These are phyloP conservation scores for Fusarium concolor DNA, from an alignment of 2,329 filamentous ascomycete genomes.

Conservation along the genomic window DNA sequence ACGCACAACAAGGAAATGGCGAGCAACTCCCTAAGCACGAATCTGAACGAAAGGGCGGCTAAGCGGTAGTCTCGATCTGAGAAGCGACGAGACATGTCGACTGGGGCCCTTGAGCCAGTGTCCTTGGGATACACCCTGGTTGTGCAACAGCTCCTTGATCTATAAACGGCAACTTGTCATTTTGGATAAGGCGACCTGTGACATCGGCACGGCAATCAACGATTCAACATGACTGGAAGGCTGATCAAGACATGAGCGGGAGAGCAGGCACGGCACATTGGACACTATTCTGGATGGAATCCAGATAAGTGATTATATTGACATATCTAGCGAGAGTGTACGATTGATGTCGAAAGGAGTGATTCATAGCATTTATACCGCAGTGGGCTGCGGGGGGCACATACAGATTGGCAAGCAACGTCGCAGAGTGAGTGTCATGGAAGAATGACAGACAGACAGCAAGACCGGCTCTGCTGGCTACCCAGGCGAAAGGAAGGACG, in stretches of 20 bases:
- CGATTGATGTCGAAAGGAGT: conserved; percentile 37
- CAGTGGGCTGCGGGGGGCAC: conserved; percentile 27
- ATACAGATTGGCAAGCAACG: conserved; percentile 44
- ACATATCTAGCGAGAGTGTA: conserved; percentile 43
- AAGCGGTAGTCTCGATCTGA: conserved; percentile 28
- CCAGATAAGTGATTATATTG: conserved; percentile 29
- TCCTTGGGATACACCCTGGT: conserved; percentile 2
- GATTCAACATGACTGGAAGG: conserved; percentile 18
- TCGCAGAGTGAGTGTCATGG: conserved; percentile 20
- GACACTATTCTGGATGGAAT: conserved; percentile 45
- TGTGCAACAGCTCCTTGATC: conserved; percentile 17
- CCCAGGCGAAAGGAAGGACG: neutral
- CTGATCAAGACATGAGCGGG: conserved; percentile 15
- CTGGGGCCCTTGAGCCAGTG: neutral
- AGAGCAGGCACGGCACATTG: conserved; percentile 31
- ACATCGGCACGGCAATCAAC: conserved; percentile 17
- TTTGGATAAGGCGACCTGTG: conserved; percentile 42
- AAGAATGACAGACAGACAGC: conserved; percentile 33
- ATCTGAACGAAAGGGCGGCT: conserved; percentile 73
- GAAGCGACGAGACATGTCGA: conserved; percentile 28
- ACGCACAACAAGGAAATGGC: conserved; percentile 52
- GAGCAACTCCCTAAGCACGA: conserved; percentile 69
- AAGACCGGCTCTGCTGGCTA: conserved; percentile 21
- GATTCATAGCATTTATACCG: conserved; percentile 38
- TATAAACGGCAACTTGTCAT: conserved; percentile 28